Evolutionary conservation across 306 rosid genomes (phyloP).

Genomic region (Trifolium dubium): DNA sequence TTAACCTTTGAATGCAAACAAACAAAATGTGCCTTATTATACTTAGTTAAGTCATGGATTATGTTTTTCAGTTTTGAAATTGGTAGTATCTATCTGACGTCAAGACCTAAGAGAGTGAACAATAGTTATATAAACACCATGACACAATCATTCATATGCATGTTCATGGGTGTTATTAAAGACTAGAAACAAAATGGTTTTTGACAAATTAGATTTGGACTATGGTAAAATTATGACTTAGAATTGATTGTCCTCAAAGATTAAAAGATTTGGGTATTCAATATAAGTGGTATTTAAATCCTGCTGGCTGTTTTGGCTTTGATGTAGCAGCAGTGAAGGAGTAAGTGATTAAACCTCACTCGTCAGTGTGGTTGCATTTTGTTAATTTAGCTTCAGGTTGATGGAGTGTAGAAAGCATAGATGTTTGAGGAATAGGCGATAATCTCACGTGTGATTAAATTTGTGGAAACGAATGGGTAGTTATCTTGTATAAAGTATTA

Average conservation of each 20-base stretch:
- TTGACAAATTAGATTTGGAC: background rate
- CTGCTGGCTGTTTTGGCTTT: background rate
- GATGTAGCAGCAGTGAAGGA: background rate
- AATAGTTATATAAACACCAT: background rate
- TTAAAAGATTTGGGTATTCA: background rate
- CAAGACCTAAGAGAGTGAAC: background rate
- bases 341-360: background rate
- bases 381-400: background rate
- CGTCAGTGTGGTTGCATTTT: background rate
- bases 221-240: background rate
- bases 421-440: background rate
- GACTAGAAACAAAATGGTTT: background rate
- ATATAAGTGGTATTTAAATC: background rate
- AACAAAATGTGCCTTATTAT: background rate
- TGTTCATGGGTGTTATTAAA: background rate
- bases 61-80: background rate
- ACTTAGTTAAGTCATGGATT: background rate
- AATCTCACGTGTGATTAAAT: background rate
- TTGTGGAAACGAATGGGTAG: background rate
- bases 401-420: background rate
- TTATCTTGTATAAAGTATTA: background rate
- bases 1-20: background rate
- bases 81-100: background rate
- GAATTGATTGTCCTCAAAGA: background rate
- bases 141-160: background rate